Evolutionary conservation across 805 yeast genomes (phyloP), one percentile per base, ranked within the genome.

Genomic region (Wickerhamiella parazyma): DNA sequence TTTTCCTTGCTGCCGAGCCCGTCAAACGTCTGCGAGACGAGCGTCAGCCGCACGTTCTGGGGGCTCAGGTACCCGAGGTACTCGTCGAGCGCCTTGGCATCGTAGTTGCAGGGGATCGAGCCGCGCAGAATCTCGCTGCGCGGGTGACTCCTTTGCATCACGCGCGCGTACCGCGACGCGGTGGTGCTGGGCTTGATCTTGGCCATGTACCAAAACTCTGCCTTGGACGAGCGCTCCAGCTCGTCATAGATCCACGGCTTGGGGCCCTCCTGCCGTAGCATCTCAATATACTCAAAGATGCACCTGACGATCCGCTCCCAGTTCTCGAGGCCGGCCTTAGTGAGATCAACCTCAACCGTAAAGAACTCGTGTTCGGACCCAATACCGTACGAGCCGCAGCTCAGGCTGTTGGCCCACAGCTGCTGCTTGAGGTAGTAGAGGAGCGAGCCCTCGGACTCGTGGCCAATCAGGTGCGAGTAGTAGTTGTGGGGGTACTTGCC

Each of bases 391-490:
- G 74, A 70, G 7, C 95, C 95, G 26, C 86, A 76, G 29, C 85
- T 74, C 42, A 89, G 68, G 14, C 73, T 78, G 51, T 74, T 80
- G 6, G 89, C 94, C 85, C 87, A 82, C 11, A 87, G 81, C 49
- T 71, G 65, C 26, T 64, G 58, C 62, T 85, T 89, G 51, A 89
- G 71, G 50, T 69, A 71, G 45, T 77, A 72, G 28, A 85, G 67
- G 16, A 89, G 59, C 1, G 95, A 85, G 1, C 97, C 97, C 39
- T 78, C 70, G 38, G 91, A 82, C 64, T 89, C 98, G 60, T 89
- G 97, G 33, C 97, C 97, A 38, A 89, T 64, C 42, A 91, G 66
- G 59, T 91, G 96, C 17, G 87, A 74, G 51, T 66, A 71, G 60
- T 85, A 81, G 45, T 70, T 73, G 6, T 73, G 69, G 0, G 96